Conservation (phyloP, 495 filamentous ascomycete genomes). For the Halenospora varia region DNA sequence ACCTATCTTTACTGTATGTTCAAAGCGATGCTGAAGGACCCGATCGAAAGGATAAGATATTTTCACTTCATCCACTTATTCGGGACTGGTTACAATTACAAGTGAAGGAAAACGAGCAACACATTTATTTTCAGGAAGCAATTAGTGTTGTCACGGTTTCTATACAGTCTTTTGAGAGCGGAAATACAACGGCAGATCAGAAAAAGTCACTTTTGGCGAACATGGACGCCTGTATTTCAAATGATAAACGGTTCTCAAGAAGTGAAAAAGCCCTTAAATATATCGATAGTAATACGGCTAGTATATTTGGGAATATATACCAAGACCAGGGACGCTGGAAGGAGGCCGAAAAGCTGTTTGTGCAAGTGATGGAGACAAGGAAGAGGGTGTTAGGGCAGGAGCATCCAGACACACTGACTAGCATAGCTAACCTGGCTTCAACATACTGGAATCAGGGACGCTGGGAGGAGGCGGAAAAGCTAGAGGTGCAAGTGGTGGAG, state of each 20-base stretch:
- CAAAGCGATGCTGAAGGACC: neutral
- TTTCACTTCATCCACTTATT: neutral
- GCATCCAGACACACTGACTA: constrained; percentile 6
- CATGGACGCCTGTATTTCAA: constrained; percentile 1
- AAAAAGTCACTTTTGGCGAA: neutral
- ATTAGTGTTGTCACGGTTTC: neutral
- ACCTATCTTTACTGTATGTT: neutral
- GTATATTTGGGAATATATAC: constrained; percentile 14
- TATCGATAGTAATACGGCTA: neutral
- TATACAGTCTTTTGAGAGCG: neutral
- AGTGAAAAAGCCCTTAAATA: neutral
- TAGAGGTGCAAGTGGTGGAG: constrained; percentile 9
- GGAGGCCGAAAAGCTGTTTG: constrained; percentile 4
- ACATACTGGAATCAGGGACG: constrained; percentile 8
- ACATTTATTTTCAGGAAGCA: neutral
- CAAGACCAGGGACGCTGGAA: constrained; percentile 24
- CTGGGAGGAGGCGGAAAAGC: constrained; percentile 1
- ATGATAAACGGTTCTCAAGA: neutral
- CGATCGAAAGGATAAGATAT: neutral
- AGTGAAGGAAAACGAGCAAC: neutral
- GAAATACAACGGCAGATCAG: constrained; percentile 1
- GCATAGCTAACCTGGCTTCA: constrained; percentile 7
- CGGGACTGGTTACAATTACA: constrained; percentile 1
- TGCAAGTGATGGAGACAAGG: constrained; percentile 9
- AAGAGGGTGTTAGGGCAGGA: constrained; percentile 13